These are phyloP conservation scores for Apiospora saccharicola DNA, from an alignment of 2,329 filamentous ascomycete species.

Conservation along the genomic window DNA sequence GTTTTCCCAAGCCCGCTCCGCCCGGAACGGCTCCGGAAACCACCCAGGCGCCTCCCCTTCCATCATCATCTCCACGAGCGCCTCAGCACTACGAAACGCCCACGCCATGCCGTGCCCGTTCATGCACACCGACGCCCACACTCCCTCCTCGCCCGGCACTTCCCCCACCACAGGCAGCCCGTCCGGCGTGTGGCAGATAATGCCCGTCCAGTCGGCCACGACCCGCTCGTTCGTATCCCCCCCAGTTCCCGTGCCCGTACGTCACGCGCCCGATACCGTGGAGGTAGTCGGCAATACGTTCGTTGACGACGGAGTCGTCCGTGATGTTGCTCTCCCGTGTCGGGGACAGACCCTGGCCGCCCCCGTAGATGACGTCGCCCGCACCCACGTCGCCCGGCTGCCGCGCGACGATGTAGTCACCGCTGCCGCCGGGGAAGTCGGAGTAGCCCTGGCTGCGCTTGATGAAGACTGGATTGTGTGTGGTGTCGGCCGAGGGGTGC, in stretches of 20 bases:
- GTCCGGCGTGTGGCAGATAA: conserved; percentile 7
- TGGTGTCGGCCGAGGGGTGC: neutral
- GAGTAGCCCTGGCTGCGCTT: neutral
- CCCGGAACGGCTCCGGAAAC: conserved; percentile 13
- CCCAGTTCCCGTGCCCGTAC: conserved; percentile 17
- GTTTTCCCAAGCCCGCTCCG: neutral
- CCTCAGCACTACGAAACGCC: conserved; percentile 19
- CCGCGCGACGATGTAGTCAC: neutral
- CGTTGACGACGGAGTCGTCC: conserved; percentile 14
- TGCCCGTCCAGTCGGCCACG: conserved; percentile 18
- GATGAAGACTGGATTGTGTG: neutral
- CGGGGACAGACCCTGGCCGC: neutral
- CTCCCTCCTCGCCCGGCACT: neutral
- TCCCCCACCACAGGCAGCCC: conserved; percentile 6
- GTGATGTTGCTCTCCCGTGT: neutral
- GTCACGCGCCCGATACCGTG: conserved; percentile 7
- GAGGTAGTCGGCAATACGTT: neutral
- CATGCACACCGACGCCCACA: conserved; percentile 16
- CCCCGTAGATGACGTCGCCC: neutral
- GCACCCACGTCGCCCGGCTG: neutral
- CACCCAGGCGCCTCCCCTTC: conserved; percentile 8
- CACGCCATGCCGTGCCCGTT: conserved; percentile 18
- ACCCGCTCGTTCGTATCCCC: neutral
- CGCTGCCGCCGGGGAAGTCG: neutral
- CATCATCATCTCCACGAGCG: conserved; percentile 16